Evolutionary conservation across 2,329 filamentous ascomycete genomes (phyloP).

Genomic region (Fusarium denticulatum): DNA sequence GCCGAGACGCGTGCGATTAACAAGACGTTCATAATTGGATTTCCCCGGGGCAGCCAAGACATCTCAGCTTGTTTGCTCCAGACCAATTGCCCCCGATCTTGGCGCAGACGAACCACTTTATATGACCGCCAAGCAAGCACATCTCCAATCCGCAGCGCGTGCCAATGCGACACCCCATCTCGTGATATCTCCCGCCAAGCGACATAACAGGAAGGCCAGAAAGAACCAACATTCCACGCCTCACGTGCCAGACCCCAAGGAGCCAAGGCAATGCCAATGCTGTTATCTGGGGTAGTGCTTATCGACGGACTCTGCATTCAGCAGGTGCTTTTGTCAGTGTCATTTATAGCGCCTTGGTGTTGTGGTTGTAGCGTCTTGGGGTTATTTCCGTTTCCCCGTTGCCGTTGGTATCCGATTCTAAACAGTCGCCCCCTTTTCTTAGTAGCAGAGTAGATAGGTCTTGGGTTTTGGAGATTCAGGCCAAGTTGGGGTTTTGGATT

Average conservation of each 20-base stretch:
- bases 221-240: background rate
- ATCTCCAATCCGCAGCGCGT: slow-evolving; percentile 15
- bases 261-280: slow-evolving; percentile 1
- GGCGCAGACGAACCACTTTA: slow-evolving; percentile 19
- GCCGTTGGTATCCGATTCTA: slow-evolving; percentile 3
- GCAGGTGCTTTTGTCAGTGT: background rate
- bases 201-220: slow-evolving; percentile 23
- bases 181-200: slow-evolving; percentile 31
- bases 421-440: background rate
- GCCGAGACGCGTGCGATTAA: background rate
- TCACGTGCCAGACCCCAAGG: background rate
- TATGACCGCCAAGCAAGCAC: slow-evolving; percentile 25
- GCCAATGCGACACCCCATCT: slow-evolving; percentile 25
- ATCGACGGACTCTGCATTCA: background rate
- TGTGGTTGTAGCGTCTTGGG: background rate
- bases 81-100: slow-evolving; percentile 19
- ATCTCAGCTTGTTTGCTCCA: background rate
- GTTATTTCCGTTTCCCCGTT: background rate
- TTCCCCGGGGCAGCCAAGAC: slow-evolving; percentile 16
- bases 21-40: background rate
- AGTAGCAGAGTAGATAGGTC: background rate
- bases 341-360: background rate
- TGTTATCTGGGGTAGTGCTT: slow-evolving; percentile 8
- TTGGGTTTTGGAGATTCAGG: background rate
- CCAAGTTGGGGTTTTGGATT: background rate